Conservation (phyloP, 768 basidiomycete species). For the Suillus fuscotomentosus region DNA sequence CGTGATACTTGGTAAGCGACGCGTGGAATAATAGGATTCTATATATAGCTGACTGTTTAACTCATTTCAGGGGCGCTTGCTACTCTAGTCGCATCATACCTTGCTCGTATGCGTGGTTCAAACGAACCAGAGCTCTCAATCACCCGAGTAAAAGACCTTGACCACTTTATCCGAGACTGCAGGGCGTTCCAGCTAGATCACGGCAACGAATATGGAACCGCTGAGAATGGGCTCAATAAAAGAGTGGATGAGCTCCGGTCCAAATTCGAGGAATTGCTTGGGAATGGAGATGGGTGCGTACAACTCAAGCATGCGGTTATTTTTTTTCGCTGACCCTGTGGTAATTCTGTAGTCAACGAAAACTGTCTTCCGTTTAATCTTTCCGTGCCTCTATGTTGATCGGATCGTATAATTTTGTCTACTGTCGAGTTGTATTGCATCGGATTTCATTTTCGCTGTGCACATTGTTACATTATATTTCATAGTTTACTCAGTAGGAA, state of each 20-base stretch:
- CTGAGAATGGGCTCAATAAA: constrained; percentile 4
- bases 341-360: background rate
- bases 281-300: constrained; percentile 18
- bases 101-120: constrained; percentile 37
- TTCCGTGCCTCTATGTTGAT: background rate
- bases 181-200: constrained; percentile 31
- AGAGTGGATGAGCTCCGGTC: constrained; percentile 27
- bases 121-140: constrained; percentile 35
- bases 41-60: background rate
- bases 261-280: constrained; percentile 34
- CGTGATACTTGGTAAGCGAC: constrained; percentile 24
- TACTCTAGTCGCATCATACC: constrained; percentile 39
- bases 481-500: constrained; percentile 26
- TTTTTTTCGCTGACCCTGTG: background rate
- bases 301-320: background rate
- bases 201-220: constrained; percentile 20
- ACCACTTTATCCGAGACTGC: constrained; percentile 36
- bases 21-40: background rate
- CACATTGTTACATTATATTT: background rate
- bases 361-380: background rate
- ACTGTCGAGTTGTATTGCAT: background rate
- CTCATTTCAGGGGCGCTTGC: constrained; percentile 27
- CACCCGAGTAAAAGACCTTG: constrained; percentile 26
- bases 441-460: background rate
- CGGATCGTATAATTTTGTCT: background rate